Evolutionary conservation across 2,329 filamentous ascomycete species (phyloP), one percentile per base, ranked within the genome.

Genomic region (Scytalidium sp.): DNA sequence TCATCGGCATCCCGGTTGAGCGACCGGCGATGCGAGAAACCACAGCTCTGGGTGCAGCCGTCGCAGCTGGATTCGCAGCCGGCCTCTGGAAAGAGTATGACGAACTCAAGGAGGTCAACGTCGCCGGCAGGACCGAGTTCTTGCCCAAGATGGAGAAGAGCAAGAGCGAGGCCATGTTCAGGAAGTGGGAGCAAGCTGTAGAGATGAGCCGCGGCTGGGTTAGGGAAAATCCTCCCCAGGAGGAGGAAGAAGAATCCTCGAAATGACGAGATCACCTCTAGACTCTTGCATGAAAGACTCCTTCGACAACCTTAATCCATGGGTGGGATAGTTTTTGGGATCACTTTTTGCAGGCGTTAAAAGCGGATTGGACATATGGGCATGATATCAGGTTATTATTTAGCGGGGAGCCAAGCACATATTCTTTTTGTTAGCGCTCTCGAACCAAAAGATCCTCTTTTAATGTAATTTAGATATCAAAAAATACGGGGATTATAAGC

Each of bases 11-110:
- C 57, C 85, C 87, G 41, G 85, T 93, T 54, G 81, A 88, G 65
- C 81, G 89, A 36, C 88, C 89, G 3, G 78, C 80, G 47, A 93
- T 94, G 89, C 83, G 87, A 55, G 89, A 94, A 70, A 92, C 88
- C 2, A 94, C 89, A 3, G 86, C 88, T 1, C 76, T 93, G 3
- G 89, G 88, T 25, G 88, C 89, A 23, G 89, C 88, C 41, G 91
- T 93, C 53, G 88, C 89, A 6, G 88, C 89, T 19, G 89, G 86
- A n/a, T 82, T 92, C 57, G 88, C 87, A 3, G 80, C 86, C 5
- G 83, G 78, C 43, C 76, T 91, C 10, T 93, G 88, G 87, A 82
- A 86, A 61, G 79, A 81, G 54, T 87, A 90, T 55, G 79, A 83
- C 43, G 87, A 91, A 60, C 70, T 92, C 43, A 83, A 83, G 64